Base-by-base conservation (phyloP, 2,329 filamentous ascomycete genomes). In the Nakataea oryzae region DNA sequence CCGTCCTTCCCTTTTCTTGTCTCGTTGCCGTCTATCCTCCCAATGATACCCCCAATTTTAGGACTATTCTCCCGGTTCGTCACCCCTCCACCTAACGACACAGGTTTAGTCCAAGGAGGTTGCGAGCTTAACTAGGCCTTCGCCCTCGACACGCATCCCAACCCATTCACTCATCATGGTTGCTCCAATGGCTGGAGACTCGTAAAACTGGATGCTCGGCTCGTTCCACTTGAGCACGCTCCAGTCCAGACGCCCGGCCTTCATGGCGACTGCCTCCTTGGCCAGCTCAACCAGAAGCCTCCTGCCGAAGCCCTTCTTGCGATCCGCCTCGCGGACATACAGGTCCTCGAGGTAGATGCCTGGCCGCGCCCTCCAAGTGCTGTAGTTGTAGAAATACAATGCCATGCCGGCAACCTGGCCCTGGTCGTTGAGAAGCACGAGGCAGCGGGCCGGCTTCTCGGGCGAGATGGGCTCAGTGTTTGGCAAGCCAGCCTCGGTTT, bases 271-370 rank as follows among this genome's bases (percentile, higher is more conserved):
- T 3, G 91, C 87, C 77, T 96, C 90, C 70, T 83, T 85, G n/a
- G 93, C 93, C 71, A 97, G 76, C 67, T 86, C 84, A 64, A 83
- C 83, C 59, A 97, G 78, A 71, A 97, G 74, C 68, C 80, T 78
- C 74, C 87, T 89, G 54, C 93, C 93, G 71, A 93, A 96, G 0
- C 93, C 93, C 64, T 84, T 84, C 41, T 87, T 87, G 4, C 95
- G 81, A 68, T 89, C 86, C 57, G 78, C 77, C 1, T 86, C 81
- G 67, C 86, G 81, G 54, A 99, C 91, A 70, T 88, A 96, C n/a
- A 97, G 78, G 71, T 97, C 93, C 74, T 97, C 93, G 50, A 97
- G 86, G 74, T 96, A 96, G 70, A 99, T 89, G 3, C 93, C 93
- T 0, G 93, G 86, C 57, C 84, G 84, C n/a, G 89, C 85, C 11